Base-by-base conservation (phyloP, 1,139 yeast genomes). In the Saccharomyces hybrid region DNA sequence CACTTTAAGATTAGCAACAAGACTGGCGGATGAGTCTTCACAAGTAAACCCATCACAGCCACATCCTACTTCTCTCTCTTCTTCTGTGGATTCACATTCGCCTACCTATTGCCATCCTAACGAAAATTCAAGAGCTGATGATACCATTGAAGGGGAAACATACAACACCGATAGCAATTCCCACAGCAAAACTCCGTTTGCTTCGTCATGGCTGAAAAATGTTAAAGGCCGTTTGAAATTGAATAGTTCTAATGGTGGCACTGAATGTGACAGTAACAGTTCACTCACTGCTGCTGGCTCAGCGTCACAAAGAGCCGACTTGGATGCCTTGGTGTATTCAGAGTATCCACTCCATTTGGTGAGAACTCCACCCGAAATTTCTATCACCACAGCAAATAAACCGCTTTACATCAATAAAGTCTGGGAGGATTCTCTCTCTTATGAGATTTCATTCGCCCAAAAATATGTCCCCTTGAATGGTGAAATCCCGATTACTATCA, bases 371-470 rank as follows among this genome's bases (percentile, higher is more conserved):
- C 96, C 96, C 0, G 79, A 83, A n/a, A 78, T 79, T 60, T 88
- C 90, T 1, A 76, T 83, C 42, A 81, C 89, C 0, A 80, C 88
- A 7, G 81, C 86, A 3, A 86, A 87, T 66, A 88, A 86, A 64
- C 95, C 96, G 0, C 81, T 90, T 29, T 86, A 84, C 66, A 88
- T 90, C 29, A 86, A 87, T 63, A 78, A 93, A 56, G 78, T 84
- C 2, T 90, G 96, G 96, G 86, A 85, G 61, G 84, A 87, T 59
- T 71, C 91, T 0, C 73, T 90, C 47, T 86, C 84, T 56, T 90
- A 90, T 69, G 88, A 87, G 60, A 79, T 90, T 32, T 80, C 89
- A 0, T 78, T 89, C 54, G 95, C 95, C 0, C 79, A 80, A 58
- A 88, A 88, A 63, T 88, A 80, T 68, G 82, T 88, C 4, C 76